These are phyloP conservation scores for Annulohypoxylon truncatum DNA, from an alignment of 2,329 filamentous ascomycete species.

Conservation along the genomic window DNA sequence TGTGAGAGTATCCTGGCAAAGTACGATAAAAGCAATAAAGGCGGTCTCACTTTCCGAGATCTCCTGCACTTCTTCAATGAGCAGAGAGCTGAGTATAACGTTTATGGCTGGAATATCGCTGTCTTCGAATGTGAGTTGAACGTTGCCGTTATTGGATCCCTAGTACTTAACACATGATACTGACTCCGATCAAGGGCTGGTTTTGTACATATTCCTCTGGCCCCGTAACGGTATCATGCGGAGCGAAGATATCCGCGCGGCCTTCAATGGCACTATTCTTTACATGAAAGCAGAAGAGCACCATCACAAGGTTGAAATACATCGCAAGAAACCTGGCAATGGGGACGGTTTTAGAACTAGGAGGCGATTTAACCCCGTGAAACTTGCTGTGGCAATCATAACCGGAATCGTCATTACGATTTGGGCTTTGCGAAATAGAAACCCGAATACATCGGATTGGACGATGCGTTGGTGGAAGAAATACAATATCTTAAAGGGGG, in stretches of 20 bases:
- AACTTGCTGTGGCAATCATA: slow-evolving; percentile 8
- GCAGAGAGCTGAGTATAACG: not conserved
- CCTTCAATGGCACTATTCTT: slow-evolving; percentile 20
- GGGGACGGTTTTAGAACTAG: not conserved
- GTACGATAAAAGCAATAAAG: slow-evolving; percentile 7
- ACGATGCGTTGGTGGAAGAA: not conserved
- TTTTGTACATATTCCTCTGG: slow-evolving; percentile 5
- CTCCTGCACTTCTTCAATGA: not conserved
- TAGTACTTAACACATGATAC: not conserved
- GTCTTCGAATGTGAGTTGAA: slow-evolving; percentile 22
- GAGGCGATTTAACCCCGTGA: not conserved
- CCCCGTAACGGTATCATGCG: slow-evolving; percentile 3
- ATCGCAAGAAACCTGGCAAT: not conserved
- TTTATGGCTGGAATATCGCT: not conserved
- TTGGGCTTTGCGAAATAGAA: not conserved
- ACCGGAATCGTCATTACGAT: not conserved
- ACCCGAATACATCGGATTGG: not conserved
- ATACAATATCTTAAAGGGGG: not conserved
- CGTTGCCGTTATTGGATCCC: not conserved
- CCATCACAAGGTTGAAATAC: not conserved
- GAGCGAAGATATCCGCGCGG: slow-evolving; percentile 14
- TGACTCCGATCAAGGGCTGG: not conserved
- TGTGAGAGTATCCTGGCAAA: slow-evolving; percentile 18
- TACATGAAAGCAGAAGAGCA: slow-evolving; percentile 14
- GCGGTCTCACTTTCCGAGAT: slow-evolving; percentile 10